phyloP scores from a whole-genome alignment of 1,284 basidiomycete species.

The Pseudozyma hubeiensis region DNA sequence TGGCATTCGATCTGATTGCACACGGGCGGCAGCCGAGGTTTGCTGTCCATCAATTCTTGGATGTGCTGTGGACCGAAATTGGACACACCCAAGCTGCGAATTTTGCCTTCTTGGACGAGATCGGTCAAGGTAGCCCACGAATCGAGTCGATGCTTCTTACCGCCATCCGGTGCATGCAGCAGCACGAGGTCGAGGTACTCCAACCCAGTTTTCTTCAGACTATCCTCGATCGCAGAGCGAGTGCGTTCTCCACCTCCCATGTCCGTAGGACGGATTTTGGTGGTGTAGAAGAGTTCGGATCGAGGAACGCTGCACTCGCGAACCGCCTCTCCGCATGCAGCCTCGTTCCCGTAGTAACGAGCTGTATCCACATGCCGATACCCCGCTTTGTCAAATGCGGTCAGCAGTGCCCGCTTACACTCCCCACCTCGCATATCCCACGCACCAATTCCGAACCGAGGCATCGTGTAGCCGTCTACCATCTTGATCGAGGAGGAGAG shows the following conservation, averaged over 20 bases:
- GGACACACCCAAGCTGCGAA: conserved; percentile 74
- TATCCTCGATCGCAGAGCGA: conserved; percentile 73
- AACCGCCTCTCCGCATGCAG: conserved; percentile 85
- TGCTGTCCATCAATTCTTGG: conserved; percentile 47
- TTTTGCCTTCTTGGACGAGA: conserved; percentile 53
- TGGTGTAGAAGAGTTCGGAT: conserved; percentile 84
- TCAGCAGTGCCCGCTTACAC: conserved; percentile 28
- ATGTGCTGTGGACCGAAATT: conserved; percentile 57
- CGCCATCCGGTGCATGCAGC: conserved; percentile 54
- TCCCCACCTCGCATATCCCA: conserved; percentile 47
- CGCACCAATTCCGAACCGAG: conserved; percentile 50
- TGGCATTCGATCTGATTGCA: conserved; percentile 62
- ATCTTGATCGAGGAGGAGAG: conserved; percentile 35
- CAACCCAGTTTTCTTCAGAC: conserved; percentile 77
- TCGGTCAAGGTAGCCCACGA: conserved; percentile 58
- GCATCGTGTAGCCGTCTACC: conserved; percentile 41
- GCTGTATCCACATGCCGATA: conserved; percentile 68
- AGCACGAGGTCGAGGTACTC: conserved; percentile 74
- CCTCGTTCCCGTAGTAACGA: conserved; percentile 75
- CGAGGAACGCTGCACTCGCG: conserved; percentile 78
- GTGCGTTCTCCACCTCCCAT: conserved; percentile 69
- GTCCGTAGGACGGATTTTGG: conserved; percentile 74
- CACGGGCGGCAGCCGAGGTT: conserved; percentile 50
- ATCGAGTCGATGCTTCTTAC: conserved; percentile 68
- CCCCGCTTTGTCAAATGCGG: conserved; percentile 66